Percentiles rank a stretch among this genome's conserved stretches.
Evolutionary conservation across 1,284 basidiomycete genomes (phyloP).

Genomic region (Flammula alnicola): DNA sequence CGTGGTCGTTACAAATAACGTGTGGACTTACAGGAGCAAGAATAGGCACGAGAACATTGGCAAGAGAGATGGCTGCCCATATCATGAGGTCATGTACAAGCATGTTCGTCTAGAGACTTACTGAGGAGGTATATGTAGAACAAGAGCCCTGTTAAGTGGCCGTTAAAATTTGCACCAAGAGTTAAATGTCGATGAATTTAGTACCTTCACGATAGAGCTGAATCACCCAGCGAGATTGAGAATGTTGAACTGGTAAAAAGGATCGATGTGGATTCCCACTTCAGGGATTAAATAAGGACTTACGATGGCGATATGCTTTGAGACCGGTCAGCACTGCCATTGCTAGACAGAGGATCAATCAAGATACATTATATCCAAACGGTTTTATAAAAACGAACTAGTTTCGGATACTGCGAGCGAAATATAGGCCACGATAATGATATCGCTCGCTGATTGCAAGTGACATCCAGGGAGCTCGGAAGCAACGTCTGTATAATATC

Average conservation of each 20-base stretch:
- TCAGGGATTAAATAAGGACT: slow-evolving; percentile 16
- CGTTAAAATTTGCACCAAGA: background rate
- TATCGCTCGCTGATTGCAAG: slow-evolving; percentile 34
- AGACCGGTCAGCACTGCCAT: slow-evolving; percentile 43
- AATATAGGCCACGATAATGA: slow-evolving; percentile 45
- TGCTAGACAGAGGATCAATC: slow-evolving; percentile 28
- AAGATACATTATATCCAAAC: background rate
- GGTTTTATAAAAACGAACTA: slow-evolving; percentile 32
- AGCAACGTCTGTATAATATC: slow-evolving; percentile 24
- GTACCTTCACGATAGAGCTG: slow-evolving; percentile 47
- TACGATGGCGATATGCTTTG: slow-evolving; percentile 43
- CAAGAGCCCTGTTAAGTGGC: slow-evolving; percentile 36
- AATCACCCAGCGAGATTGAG: slow-evolving; percentile 39
- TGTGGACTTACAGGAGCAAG: slow-evolving; percentile 37
- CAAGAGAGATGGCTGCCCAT: slow-evolving; percentile 40
- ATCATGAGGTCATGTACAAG: background rate
- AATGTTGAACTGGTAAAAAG: slow-evolving; percentile 38
- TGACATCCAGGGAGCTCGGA: slow-evolving; percentile 33
- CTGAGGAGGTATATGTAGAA: slow-evolving; percentile 41
- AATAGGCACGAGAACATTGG: slow-evolving; percentile 44
- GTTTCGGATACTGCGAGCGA: slow-evolving; percentile 46
- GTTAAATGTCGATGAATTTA: slow-evolving; percentile 13
- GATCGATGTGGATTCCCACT: slow-evolving; percentile 1
- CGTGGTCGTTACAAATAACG: background rate
- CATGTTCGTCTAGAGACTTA: background rate